Base-by-base conservation (phyloP, 2,329 filamentous ascomycete species). In the Hypocrella siamensis region DNA sequence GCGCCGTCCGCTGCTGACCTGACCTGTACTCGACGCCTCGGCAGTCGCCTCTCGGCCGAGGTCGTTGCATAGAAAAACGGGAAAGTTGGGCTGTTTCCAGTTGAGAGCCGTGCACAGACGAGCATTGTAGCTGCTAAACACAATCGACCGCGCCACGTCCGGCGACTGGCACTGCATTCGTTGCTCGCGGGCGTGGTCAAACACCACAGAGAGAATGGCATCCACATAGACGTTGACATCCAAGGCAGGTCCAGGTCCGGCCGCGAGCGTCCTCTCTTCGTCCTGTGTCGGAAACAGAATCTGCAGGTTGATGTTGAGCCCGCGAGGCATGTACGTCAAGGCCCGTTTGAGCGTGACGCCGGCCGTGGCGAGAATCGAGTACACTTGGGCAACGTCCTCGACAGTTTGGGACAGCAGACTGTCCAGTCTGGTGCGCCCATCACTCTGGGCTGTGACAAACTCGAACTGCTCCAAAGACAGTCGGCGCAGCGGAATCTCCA, bases 61-160 rank as follows among this genome's bases (percentile, higher is more conserved):
- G 37, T 94, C 85, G 52, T 96, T 96, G 59, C 86, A 94, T 29
- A 96, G 66, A 44, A 98, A 81, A 0, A 96, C 83, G 0, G 90
- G 90, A 52, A 93, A 98, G 50, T 96, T 98, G 3, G 90, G 90
- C 54, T 98, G 90, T 55, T 98, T 98, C 90, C 90, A 98, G 56
- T 98, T 98, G 45, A 98, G 60, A 5, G 88, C 86, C 12, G 83
- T 92, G 57, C 90, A 98, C 15, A 96, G 71, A 40, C 78, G 79
- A 10, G 82, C 67, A 49, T 93, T 94, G 55, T 88, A 93, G 16
- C 84, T 93, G 45, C 83, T 92, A 52, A 98, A 94, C 9, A 94
- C 83, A 32, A 98, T 78, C 10, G 83, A 93, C 26, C 86, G 69
- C 42, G 90, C 76, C 12, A 76, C 72, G 33, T 83, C 75, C 7